Percentiles rank a stretch among this genome's conserved stretches.
phyloP scores from a whole-genome alignment of 805 yeast genomes.

The Lipomyces starkeyi region DNA sequence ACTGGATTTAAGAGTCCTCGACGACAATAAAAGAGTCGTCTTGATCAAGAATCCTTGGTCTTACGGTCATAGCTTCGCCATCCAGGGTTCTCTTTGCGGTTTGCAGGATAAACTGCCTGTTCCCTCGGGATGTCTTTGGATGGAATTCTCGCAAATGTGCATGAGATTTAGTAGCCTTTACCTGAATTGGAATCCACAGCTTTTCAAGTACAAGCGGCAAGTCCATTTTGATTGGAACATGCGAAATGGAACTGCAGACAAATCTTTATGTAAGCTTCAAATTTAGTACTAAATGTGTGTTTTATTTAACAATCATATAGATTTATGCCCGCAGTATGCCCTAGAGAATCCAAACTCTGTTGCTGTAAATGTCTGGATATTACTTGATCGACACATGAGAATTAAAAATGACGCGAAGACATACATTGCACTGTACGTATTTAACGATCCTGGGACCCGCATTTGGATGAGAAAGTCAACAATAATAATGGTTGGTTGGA shows the following conservation, averaged over 20 bases:
- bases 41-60: constrained; percentile 57
- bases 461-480: constrained; percentile 17
- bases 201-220: constrained; percentile 22
- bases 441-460: constrained; percentile 18
- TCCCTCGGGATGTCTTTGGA: constrained; percentile 38
- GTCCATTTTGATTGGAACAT: constrained; percentile 29
- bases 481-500: constrained; percentile 13
- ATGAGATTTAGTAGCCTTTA: constrained; percentile 59
- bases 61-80: constrained; percentile 15
- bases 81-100: not conserved
- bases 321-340: constrained; percentile 29
- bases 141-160: constrained; percentile 46
- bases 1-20: constrained; percentile 46
- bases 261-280: constrained; percentile 17
- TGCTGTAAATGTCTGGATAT: constrained; percentile 24
- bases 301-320: constrained; percentile 1
- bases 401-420: constrained; percentile 11
- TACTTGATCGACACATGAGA: constrained; percentile 23
- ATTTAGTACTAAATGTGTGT: not conserved
- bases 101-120: constrained; percentile 16
- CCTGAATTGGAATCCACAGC: constrained; percentile 65
- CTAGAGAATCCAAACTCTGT: constrained; percentile 10
- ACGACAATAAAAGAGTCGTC: constrained; percentile 39
- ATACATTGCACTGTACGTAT: constrained; percentile 27
- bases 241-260: constrained; percentile 6